These are phyloP conservation scores for Ophiostoma novo-ulmi DNA, from an alignment of 2,329 filamentous ascomycete species.

Conservation along the genomic window DNA sequence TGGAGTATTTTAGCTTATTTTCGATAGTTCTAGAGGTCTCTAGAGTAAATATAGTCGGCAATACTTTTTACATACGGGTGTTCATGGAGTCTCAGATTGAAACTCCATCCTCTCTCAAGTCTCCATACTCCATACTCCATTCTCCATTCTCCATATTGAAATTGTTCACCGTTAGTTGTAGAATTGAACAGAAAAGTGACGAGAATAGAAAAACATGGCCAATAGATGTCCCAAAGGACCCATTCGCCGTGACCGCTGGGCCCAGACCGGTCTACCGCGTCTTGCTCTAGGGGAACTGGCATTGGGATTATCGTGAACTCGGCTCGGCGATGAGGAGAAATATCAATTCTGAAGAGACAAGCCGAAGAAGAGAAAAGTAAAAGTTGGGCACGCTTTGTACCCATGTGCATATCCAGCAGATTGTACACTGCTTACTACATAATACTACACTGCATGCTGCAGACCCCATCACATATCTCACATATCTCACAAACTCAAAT, in stretches of 20 bases:
- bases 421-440: neutral
- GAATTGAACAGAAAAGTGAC: neutral
- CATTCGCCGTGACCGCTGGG: neutral
- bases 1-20: too few species aligned
- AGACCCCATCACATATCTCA: slow-evolving; percentile 1
- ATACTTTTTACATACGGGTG: slow-evolving; percentile 1
- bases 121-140: neutral
- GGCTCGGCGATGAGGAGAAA: neutral
- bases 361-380: neutral
- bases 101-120: neutral
- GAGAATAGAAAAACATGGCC: neutral
- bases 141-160: neutral
- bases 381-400: neutral
- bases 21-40: too few species aligned
- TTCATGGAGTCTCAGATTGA: neutral
- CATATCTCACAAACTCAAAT: neutral
- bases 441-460: neutral
- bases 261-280: neutral
- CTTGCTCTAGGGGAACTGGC: neutral
- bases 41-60: neutral
- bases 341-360: neutral
- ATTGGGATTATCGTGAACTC: slow-evolving; percentile 6
- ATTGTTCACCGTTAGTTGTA: slow-evolving; percentile 3
- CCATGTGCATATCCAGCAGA: neutral
- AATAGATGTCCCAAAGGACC: neutral